Evolutionary conservation across 352 stramenopile genomes (phyloP).

Genomic region (Pythium coloratum): DNA sequence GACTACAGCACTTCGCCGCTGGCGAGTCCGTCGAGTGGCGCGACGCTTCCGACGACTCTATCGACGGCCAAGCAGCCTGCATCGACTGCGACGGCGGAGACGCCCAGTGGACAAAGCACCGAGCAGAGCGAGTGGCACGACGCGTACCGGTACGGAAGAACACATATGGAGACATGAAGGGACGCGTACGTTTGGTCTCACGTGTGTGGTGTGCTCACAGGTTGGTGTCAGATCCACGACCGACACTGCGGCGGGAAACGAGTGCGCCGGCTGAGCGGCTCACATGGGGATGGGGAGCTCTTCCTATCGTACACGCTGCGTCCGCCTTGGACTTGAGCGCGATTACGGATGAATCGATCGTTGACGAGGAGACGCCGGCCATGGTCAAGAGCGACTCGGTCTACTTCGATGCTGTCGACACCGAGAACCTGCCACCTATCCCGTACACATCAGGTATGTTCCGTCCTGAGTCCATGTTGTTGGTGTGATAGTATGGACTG

Average conservation of each 20-base stretch:
- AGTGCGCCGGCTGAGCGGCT: slow-evolving; percentile 36
- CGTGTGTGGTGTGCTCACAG: slow-evolving; percentile 1
- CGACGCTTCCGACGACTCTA: not conserved
- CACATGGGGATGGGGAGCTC: slow-evolving; percentile 52
- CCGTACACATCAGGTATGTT: slow-evolving; percentile 20
- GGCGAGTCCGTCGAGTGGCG: slow-evolving; percentile 35
- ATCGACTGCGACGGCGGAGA: not conserved
- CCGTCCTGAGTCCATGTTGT: not conserved
- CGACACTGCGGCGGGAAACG: slow-evolving; percentile 12
- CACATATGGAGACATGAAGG: not conserved
- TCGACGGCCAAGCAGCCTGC: not conserved
- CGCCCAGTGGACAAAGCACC: not conserved
- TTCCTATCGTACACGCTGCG: slow-evolving; percentile 39
- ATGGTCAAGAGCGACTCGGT: slow-evolving; percentile 74
- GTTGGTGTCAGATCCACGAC: slow-evolving; percentile 18
- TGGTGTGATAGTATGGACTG: not conserved
- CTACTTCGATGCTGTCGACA: slow-evolving; percentile 80
- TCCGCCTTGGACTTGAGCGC: slow-evolving; percentile 21
- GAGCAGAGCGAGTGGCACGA: slow-evolving; percentile 34
- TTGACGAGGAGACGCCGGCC: slow-evolving; percentile 31
- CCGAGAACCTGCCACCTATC: slow-evolving; percentile 27
- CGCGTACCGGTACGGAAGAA: slow-evolving; percentile 27
- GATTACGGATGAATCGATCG: slow-evolving; percentile 17
- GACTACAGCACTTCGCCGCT: slow-evolving; percentile 71
- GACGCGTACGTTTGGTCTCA: not conserved